Evolutionary conservation across 805 yeast genomes (phyloP).

Genomic region (Wickerhamomyces bisporus): DNA sequence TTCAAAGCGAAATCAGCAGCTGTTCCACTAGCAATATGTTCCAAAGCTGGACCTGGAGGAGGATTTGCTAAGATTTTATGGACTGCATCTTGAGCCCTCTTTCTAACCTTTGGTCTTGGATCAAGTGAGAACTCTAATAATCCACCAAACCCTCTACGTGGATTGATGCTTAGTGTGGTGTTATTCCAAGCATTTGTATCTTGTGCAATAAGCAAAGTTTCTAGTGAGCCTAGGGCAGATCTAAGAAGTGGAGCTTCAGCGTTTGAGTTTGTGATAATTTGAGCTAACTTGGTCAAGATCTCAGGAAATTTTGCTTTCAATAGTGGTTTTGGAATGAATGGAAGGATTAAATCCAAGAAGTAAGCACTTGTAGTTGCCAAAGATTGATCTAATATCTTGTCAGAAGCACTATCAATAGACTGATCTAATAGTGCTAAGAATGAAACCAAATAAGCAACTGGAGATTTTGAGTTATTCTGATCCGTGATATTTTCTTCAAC

Average conservation of each 20-base stretch:
- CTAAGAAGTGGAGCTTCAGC: slow-evolving; percentile 78
- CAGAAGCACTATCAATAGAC: slow-evolving; percentile 43
- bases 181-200: slow-evolving; percentile 75
- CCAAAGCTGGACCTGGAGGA: slow-evolving; percentile 72
- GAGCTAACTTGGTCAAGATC: slow-evolving; percentile 74
- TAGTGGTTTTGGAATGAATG: slow-evolving; percentile 63
- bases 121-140: slow-evolving; percentile 75
- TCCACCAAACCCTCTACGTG: slow-evolving; percentile 77
- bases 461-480: slow-evolving; percentile 40
- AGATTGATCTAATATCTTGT: slow-evolving; percentile 48
- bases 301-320: slow-evolving; percentile 72
- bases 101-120: slow-evolving; percentile 91
- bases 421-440: slow-evolving; percentile 79
- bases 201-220: slow-evolving; percentile 72
- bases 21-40: slow-evolving; percentile 69
- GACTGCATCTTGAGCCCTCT: slow-evolving; percentile 92
- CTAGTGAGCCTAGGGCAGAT: slow-evolving; percentile 83
- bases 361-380: slow-evolving; percentile 77
- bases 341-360: slow-evolving; percentile 73
- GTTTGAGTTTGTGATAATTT: slow-evolving; percentile 61
- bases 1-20: slow-evolving; percentile 67
- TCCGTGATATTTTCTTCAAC: slow-evolving; percentile 78
- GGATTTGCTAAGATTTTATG: slow-evolving; percentile 52
- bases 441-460: slow-evolving; percentile 83
- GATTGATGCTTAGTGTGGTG: slow-evolving; percentile 45